Evolutionary conservation across 192 early-diverging fungal genomes (phyloP).

Genomic region (Umbelopsis sp.): DNA sequence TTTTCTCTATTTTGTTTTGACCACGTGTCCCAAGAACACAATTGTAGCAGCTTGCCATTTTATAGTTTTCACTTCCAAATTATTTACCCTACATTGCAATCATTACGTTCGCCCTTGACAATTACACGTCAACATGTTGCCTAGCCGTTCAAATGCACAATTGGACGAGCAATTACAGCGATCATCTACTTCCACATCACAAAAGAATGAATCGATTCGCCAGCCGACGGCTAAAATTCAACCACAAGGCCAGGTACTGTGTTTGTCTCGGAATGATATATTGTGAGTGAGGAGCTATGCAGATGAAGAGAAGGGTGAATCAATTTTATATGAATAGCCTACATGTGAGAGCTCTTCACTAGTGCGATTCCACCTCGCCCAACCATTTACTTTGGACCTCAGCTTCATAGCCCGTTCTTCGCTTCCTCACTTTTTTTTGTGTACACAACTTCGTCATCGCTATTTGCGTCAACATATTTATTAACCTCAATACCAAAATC

Average conservation of each 20-base stretch:
- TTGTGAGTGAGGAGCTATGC: not conserved
- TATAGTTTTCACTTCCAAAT: not conserved
- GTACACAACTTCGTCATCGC: not conserved
- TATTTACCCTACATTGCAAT: not conserved
- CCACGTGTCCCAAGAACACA: conserved; percentile 7
- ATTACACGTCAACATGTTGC: not conserved
- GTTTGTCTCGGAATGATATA: conserved; percentile 3
- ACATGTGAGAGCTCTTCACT: not conserved
- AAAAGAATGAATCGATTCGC: conserved; percentile 10
- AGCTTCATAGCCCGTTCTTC: not conserved
- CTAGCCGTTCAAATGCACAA: not conserved
- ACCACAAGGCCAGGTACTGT: conserved; percentile 15
- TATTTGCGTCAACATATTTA: not conserved
- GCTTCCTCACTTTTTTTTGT: not conserved
- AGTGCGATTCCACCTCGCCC: not conserved
- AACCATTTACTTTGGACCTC: not conserved
- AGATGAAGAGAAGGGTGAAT: not conserved
- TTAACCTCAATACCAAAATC: not conserved
- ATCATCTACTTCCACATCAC: not conserved
- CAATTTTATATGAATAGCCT: not conserved
- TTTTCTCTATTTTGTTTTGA: conserved; percentile 12
- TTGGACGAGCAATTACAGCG: conserved; percentile 10
- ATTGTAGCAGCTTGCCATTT: not conserved
- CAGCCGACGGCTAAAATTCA: conserved; percentile 14
- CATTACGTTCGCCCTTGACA: not conserved